These are phyloP conservation scores for Podospora australis DNA, from an alignment of 495 filamentous ascomycete species.

Conservation along the genomic window DNA sequence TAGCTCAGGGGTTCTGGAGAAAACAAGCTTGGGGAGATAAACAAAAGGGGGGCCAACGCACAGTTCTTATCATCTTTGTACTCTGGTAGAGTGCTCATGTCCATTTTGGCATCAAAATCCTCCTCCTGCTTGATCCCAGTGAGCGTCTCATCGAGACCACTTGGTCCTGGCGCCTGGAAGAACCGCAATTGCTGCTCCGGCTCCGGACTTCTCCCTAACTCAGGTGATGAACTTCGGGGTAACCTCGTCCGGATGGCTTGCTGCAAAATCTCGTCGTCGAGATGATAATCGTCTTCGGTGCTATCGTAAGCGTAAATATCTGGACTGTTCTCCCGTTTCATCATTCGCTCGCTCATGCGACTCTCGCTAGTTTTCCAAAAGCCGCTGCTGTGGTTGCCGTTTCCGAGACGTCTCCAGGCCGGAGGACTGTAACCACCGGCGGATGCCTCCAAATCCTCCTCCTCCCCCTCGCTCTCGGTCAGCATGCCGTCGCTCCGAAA, in stretches of 20 bases:
- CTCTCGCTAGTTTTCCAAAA: slow-evolving; percentile 44
- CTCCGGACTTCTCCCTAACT: slow-evolving; percentile 44
- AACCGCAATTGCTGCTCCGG: slow-evolving; percentile 30
- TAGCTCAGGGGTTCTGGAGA: no score
- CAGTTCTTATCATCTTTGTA: slow-evolving; percentile 30
- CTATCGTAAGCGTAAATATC: no score
- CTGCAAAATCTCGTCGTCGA: slow-evolving; percentile 36
- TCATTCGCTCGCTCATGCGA: slow-evolving; percentile 18
- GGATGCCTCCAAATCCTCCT: slow-evolving; percentile 31
- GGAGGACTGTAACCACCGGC: slow-evolving; percentile 51
- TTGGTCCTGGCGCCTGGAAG: no score
- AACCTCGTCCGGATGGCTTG: slow-evolving; percentile 45
- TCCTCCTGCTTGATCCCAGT: slow-evolving; percentile 35
- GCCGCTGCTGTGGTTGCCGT: slow-evolving; percentile 48
- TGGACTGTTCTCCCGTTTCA: slow-evolving; percentile 24
- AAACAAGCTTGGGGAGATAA: not conserved
- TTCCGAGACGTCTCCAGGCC: slow-evolving; percentile 48
- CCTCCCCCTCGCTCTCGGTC: slow-evolving; percentile 34
- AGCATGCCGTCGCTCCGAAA: slow-evolving; percentile 57
- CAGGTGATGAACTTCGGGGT: slow-evolving; percentile 46
- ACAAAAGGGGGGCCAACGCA: slow-evolving; percentile 24
- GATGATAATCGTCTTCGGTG: slow-evolving; percentile 29
- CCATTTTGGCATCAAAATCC: slow-evolving; percentile 9
- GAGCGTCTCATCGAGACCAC: no score
- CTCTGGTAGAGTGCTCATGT: slow-evolving; percentile 4